Conservation (phyloP, 192 early-diverging fungal species). For the Coemansia sp. region DNA sequence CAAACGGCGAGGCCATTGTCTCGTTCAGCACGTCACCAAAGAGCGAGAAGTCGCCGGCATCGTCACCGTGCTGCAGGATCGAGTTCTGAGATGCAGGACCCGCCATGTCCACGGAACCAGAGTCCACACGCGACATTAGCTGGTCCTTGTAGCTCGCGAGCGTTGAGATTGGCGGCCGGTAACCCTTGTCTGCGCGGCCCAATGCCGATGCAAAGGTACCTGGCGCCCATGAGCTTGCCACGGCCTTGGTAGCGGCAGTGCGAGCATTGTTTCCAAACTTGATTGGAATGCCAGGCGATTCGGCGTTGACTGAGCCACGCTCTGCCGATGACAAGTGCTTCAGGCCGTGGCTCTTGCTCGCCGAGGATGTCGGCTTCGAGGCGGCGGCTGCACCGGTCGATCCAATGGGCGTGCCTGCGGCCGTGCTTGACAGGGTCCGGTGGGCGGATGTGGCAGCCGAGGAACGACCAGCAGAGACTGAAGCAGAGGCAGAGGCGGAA, state of each 20-base stretch:
- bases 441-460: not conserved
- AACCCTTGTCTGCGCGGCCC: slow-evolving; percentile 2
- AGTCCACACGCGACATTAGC: not conserved
- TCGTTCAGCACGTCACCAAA: slow-evolving; percentile 15
- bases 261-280: not conserved
- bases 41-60: not conserved
- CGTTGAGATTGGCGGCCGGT: not conserved
- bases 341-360: not conserved
- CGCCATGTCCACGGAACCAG: slow-evolving; percentile 3
- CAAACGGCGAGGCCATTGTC: slow-evolving; percentile 24
- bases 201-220: slow-evolving; percentile 3
- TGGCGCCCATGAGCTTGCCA: slow-evolving; percentile 8
- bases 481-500: slow-evolving; percentile 7
- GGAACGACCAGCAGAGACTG: not conserved
- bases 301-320: slow-evolving; percentile 1
- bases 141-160: slow-evolving; percentile 3
- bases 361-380: not conserved
- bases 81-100: not conserved
- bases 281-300: not conserved
- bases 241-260: not conserved
- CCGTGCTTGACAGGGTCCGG: not conserved
- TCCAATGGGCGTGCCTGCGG: slow-evolving; percentile 2
- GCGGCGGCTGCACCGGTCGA: not conserved
- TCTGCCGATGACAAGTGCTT: no score
- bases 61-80: slow-evolving; percentile 2